Evolutionary conservation across 2,329 filamentous ascomycete genomes (phyloP).

Genomic region (Pseudopithomyces maydicus): DNA sequence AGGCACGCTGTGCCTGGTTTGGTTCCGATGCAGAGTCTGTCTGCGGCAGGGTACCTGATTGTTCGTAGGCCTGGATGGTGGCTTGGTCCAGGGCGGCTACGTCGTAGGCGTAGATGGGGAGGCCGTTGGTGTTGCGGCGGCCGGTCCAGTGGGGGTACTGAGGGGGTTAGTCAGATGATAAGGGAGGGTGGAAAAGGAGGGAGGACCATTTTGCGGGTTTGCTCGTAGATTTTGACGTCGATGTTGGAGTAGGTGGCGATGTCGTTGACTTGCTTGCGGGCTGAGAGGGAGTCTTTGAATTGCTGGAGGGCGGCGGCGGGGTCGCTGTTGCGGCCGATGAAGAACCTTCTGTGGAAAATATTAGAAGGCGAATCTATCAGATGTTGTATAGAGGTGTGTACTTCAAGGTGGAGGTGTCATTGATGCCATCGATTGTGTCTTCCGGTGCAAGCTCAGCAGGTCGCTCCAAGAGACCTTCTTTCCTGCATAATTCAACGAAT

Average conservation of each 20-base stretch:
- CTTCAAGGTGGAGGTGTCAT: background rate
- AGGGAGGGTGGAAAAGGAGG: conserved; percentile 7
- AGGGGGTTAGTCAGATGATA: conserved; percentile 20
- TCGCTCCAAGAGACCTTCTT: background rate
- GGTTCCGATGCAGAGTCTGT: conserved; percentile 54
- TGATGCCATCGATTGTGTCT: background rate
- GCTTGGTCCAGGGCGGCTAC: conserved; percentile 83
- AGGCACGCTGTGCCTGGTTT: conserved; percentile 75
- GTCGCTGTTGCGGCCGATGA: conserved; percentile 82
- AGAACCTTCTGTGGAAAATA: conserved; percentile 68
- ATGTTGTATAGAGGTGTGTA: background rate
- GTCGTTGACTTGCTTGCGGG: conserved; percentile 79
- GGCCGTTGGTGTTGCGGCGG: conserved; percentile 85
- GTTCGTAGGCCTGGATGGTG: conserved; percentile 78
- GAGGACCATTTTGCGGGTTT: conserved; percentile 72
- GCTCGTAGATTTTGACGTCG: conserved; percentile 81
- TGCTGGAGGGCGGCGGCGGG: conserved; percentile 78
- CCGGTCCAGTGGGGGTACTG: conserved; percentile 96
- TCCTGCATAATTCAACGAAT: background rate
- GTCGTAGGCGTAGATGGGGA: conserved; percentile 89
- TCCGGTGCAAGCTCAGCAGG: background rate
- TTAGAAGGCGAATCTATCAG: background rate
- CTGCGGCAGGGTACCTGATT: conserved; percentile 61
- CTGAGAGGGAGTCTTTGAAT: conserved; percentile 86
- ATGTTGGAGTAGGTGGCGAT: conserved; percentile 84